These are phyloP conservation scores for Penicillium arizonense DNA, from an alignment of 495 filamentous ascomycete species.

Conservation along the genomic window DNA sequence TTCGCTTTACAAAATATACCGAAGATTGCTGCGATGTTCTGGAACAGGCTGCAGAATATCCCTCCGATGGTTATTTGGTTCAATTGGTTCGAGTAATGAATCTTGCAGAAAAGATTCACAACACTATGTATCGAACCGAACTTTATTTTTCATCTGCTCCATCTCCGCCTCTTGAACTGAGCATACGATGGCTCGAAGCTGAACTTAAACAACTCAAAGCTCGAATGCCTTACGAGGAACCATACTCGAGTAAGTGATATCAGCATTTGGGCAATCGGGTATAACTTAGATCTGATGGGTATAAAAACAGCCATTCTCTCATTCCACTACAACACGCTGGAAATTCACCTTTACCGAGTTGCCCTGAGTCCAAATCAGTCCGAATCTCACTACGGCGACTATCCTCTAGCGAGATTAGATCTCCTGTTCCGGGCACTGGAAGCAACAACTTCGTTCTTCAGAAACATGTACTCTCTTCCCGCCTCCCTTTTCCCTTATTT, in stretches of 20 bases:
- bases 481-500: conserved; percentile 12
- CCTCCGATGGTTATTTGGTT: conserved; percentile 24
- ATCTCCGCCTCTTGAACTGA: conserved; percentile 15
- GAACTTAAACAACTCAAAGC: conserved; percentile 14
- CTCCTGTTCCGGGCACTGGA: conserved; percentile 27
- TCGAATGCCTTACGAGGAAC: conserved; percentile 11
- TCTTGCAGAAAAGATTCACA: conserved; percentile 18
- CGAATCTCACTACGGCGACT: conserved; percentile 8
- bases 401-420: conserved; percentile 14
- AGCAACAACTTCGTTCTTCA: conserved; percentile 28
- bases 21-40: conserved; percentile 23
- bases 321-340: conserved; percentile 21
- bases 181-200: conserved; percentile 17
- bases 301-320: conserved; percentile 13
- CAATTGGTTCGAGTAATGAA: conserved; percentile 24
- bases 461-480: conserved; percentile 23
- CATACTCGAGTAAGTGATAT: conserved; percentile 14
- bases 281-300: not conserved
- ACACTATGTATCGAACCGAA: conserved; percentile 7
- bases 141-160: not conserved
- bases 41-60: conserved; percentile 8
- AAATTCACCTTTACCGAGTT: conserved; percentile 22
- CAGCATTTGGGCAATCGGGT: no score
- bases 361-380: conserved; percentile 16
- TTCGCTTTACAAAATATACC: conserved; percentile 31